These are phyloP conservation scores for Paramyrothecium roridum DNA, from an alignment of 2,329 filamentous ascomycete genomes.

Conservation along the genomic window DNA sequence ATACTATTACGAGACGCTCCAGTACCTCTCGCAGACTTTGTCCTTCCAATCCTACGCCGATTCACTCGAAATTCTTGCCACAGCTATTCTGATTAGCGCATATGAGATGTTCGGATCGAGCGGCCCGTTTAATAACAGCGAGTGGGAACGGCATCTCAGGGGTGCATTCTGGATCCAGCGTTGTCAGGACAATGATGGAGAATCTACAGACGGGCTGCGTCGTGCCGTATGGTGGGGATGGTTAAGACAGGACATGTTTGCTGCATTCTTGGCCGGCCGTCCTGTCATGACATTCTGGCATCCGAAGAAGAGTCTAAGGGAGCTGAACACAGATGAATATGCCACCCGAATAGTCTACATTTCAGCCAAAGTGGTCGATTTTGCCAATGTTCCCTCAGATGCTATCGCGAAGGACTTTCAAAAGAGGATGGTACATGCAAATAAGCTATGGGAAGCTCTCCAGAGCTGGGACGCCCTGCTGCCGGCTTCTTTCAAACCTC, in stretches of 20 bases:
- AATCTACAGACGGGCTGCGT: slow-evolving; percentile 45
- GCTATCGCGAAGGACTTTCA: not conserved
- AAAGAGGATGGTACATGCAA: not conserved
- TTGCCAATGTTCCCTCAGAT: not conserved
- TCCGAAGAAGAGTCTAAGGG: slow-evolving; percentile 42
- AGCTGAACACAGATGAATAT: slow-evolving; percentile 47
- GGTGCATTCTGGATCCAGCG: slow-evolving; percentile 63
- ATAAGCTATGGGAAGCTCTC: not conserved
- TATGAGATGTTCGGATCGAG: slow-evolving; percentile 59
- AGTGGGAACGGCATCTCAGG: slow-evolving; percentile 58
- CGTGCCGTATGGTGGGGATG: slow-evolving; percentile 62
- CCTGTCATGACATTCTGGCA: slow-evolving; percentile 55
- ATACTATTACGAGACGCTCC: slow-evolving; percentile 59
- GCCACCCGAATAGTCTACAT: slow-evolving; percentile 48
- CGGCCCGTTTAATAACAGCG: slow-evolving; percentile 26
- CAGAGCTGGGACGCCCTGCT: not conserved
- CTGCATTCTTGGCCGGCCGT: slow-evolving; percentile 54
- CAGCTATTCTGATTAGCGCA: slow-evolving; percentile 53
- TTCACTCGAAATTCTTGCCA: slow-evolving; percentile 55
- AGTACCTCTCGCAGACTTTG: slow-evolving; percentile 60
- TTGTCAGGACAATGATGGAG: slow-evolving; percentile 55
- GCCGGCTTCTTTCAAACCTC: not conserved
- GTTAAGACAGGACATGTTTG: slow-evolving; percentile 61
- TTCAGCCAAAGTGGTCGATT: slow-evolving; percentile 52
- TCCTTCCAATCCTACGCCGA: slow-evolving; percentile 53